A percentile compares a stretch with the other conserved stretches of the same genome.
Conservation (phyloP, 306 rosid species). For the Lathyrus aphaca region DNA sequence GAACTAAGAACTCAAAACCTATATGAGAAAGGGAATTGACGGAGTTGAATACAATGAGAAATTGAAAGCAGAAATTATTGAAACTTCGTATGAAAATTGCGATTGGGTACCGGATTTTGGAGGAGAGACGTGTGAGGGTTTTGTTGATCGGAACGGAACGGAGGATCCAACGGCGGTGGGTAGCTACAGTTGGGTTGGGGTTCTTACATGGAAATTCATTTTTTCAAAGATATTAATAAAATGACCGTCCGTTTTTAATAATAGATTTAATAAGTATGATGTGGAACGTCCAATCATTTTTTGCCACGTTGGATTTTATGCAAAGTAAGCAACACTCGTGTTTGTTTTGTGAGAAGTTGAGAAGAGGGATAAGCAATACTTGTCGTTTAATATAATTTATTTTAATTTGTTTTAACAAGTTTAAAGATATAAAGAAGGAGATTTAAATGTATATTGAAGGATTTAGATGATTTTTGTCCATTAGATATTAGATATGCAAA, state of each 20-base stretch:
- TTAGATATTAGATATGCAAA: no score
- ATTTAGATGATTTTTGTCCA: no score
- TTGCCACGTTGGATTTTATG: background rate
- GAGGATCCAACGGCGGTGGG: slow-evolving; percentile 1
- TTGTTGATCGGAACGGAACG: background rate
- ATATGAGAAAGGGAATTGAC: background rate
- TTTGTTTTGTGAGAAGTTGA: no score
- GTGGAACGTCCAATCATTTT: slow-evolving; percentile 43
- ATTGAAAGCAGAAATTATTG: background rate
- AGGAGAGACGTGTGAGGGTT: background rate
- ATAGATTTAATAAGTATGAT: slow-evolving; percentile 32
- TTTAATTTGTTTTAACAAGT: no score
- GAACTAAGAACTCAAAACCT: slow-evolving; percentile 36
- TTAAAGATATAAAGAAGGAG: no score
- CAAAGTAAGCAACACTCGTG: background rate
- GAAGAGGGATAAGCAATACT: no score
- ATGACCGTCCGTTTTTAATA: background rate
- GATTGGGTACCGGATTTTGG: slow-evolving; percentile 22
- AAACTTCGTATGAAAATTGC: background rate
- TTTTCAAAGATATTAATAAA: background rate
- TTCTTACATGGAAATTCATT: slow-evolving; percentile 5
- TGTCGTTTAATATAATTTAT: no score
- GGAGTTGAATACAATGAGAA: background rate
- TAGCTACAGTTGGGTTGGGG: slow-evolving; percentile 12
- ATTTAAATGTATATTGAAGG: no score